Evolutionary conservation across 1,284 basidiomycete genomes (phyloP), one percentile per base, ranked within the genome.

Genomic region (Naganishia sp.): DNA sequence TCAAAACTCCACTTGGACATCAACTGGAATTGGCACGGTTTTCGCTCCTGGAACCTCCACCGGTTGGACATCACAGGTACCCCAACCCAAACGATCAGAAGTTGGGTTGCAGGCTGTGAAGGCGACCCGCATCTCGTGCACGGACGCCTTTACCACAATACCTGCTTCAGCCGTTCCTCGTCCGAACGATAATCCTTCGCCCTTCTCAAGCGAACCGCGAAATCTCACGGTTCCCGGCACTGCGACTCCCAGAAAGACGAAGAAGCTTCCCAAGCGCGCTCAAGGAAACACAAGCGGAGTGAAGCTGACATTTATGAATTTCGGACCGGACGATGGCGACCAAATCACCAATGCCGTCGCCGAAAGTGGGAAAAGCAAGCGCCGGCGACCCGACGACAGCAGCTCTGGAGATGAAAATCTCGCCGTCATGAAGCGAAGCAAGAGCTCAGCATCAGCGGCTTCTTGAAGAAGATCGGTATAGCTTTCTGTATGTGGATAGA

Each of bases 281-380:
- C 46, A 42, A 18, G 46, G 48, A 7, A 36, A 36, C 44, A 21
- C 43, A 11, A 25, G 33, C 48, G 31, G 48, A 16, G 57, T 61
- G 13, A 36, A 61, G 23, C 25, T 61, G 11, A 61, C 61, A 0
- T 63, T 63, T 18, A 55, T 63, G 50, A 63, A 63, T 36, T 44
- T 63, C 33, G 53, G 50, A n/a, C 61, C 61, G 16, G 54, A 63
- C 18, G 61, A 63, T 46, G 61, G 46, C 18, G 43, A 63, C 44
- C 42, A 54, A 18, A 52, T 63, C 53, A 63, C 61, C 33, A 63
- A 36, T 39, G 61, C 61, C 3, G 61, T 63, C 16, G 61, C 61
- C 16, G 50, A 53, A 63, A 63, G 61, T 63, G 61, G 61, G 28
- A 63, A 55, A 31, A 63, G 53, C 43, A 63, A 63, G 44, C 61